Evolutionary conservation across 192 early-diverging fungal species (phyloP).

Genomic region (Pilobolus umbonatus): DNA sequence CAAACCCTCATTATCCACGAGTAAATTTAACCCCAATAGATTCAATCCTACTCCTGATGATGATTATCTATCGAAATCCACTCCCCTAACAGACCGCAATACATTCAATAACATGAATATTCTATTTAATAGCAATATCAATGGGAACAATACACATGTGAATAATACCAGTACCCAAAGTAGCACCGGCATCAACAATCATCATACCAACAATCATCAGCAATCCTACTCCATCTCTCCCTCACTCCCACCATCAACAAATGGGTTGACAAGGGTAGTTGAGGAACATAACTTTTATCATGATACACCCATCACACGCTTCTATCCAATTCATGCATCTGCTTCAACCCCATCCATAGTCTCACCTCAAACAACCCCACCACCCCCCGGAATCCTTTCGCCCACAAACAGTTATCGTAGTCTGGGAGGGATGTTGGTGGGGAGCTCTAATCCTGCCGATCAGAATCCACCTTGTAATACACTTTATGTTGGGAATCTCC

Average conservation of each 20-base stretch:
- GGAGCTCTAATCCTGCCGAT: constrained; percentile 68
- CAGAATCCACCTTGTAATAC: constrained; percentile 99
- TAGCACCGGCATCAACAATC: not conserved
- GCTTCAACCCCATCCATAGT: not conserved
- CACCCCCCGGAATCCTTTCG: not conserved
- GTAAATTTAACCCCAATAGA: constrained; percentile 2
- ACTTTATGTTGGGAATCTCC: constrained; percentile 97
- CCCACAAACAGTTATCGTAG: constrained; percentile 11
- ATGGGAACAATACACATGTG: not conserved
- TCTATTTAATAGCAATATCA: constrained; percentile 1
- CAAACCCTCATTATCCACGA: not conserved
- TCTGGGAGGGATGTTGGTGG: constrained; percentile 9
- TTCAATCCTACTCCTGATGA: constrained; percentile 1
- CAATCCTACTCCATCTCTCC: not conserved
- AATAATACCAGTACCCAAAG: constrained; percentile 2
- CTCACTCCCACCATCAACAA: not conserved
- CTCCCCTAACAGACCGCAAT: constrained; percentile 7
- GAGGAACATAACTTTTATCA: not conserved
- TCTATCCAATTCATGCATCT: not conserved
- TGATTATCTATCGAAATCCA: constrained; percentile 19
- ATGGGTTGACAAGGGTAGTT: constrained; percentile 8
- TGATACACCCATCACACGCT: not conserved
- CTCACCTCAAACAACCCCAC: not conserved
- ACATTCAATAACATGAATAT: constrained; percentile 5
- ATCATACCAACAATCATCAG: constrained; percentile 2